Base-by-base conservation (phyloP, 2,329 filamentous ascomycete genomes). In the Alternaria tenuissima region DNA sequence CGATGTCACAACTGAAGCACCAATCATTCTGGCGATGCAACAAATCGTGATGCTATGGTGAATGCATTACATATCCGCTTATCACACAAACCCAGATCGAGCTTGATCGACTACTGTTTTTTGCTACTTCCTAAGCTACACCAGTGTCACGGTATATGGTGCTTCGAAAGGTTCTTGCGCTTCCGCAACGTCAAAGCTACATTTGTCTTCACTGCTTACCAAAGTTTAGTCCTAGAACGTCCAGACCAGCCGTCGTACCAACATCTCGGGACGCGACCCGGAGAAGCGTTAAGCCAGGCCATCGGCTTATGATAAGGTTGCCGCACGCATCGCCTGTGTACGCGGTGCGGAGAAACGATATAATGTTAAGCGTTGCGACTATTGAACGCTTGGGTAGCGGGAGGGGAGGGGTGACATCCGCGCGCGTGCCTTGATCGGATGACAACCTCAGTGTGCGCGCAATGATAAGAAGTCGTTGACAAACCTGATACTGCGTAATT, bases 311-410 rank as follows among this genome's bases (percentile, higher is more conserved):
- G 38, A 22, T 12, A 22, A 18, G 11, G 16, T 16, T 24, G 9
- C 30, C 46, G 20, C 46, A 48, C 46, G 38, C 12, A 41, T 22
- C 20, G 16, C 7, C 30, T 7, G 32, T 48, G 30, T 36, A n/a
- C 46, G 32, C 46, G 24, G 46, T 30, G 18, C 30, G 46, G 30
- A 38, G 30, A 49, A 49, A 49, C 20, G 32, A 5, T 9, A 26
- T 38, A 7, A 24, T 20, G 46, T 36, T 26, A 9, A 14, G 14
- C 14, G 22, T 24, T 30, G 46, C 22, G 46, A 49, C 46, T 49
- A 49, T 49, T 18, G 30, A 49, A 49, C 46, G 46, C 46, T 49
- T 49, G 2, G 46, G 32, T 49, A 36, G 46, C 46, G 46, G 30
- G 32, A 49, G 32, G 16, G 46, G 4, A 20, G 46, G 46, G 30